Evolutionary conservation across 2,329 filamentous ascomycete genomes (phyloP).

Genomic region (Pseudocercospora cruenta): DNA sequence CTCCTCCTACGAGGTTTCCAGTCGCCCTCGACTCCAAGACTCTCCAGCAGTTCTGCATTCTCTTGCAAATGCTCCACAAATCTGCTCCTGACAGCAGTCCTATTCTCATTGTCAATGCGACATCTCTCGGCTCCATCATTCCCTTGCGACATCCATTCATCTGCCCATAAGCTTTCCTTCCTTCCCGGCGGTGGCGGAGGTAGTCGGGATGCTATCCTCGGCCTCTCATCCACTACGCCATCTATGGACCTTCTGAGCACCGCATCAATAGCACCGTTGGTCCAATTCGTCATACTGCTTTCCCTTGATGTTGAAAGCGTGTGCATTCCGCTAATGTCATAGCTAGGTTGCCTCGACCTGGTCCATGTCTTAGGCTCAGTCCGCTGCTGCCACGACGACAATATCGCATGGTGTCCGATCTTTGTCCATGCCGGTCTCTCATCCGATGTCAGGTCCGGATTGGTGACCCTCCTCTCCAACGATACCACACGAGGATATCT

Average conservation of each 20-base stretch:
- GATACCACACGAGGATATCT: conserved; percentile 1
- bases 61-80: conserved; percentile 19
- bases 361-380: background rate
- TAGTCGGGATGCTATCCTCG: background rate
- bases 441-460: background rate
- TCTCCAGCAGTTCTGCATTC: conserved; percentile 13
- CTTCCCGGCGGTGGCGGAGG: background rate
- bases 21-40: conserved; percentile 2
- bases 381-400: conserved; percentile 3
- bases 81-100: background rate
- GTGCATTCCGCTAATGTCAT: background rate
- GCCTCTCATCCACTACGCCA: background rate
- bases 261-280: conserved; percentile 15
- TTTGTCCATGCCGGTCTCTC: conserved; percentile 13
- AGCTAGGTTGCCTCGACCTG: background rate
- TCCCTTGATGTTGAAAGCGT: background rate
- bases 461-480: background rate
- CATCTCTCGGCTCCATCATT: background rate
- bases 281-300: conserved; percentile 10
- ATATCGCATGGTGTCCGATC: conserved; percentile 10
- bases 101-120: background rate
- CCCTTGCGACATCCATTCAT: background rate
- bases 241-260: conserved; percentile 10
- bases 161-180: background rate
- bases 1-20: conserved; percentile 1